Base-by-base conservation (phyloP, 805 yeast genomes). In the Priceomyces carsonii region DNA sequence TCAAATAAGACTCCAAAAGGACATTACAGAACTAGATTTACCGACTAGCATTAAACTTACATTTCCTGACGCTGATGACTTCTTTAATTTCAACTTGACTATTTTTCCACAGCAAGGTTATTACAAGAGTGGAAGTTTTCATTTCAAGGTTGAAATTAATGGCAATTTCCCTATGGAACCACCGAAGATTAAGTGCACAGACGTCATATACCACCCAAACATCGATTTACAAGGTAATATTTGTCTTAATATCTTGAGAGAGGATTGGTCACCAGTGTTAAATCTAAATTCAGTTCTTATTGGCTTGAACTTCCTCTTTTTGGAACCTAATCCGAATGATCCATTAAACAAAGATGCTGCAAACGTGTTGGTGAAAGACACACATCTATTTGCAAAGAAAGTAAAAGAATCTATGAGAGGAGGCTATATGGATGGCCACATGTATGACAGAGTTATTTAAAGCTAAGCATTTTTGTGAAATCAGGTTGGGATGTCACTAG, bases 251-350 rank as follows among this genome's bases (percentile, higher is more conserved):
- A 90, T 91, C 22, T 68, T 91, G 40, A 69, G 98, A 47, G 96
- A 90, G 57, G 98, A 91, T 57, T 91, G 99, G 99, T 80, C 89
- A 18, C 98, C 99, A 0, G 95, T 89, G 0, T 68, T 91, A 46
- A 85, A 84, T 39, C 64, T 91, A 52, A 87, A 85, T 54, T 73
- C 90, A 4, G 80, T 91, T 6, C 71, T 90, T 37, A 81, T 90
- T 25, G 98, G 99, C 0, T 69, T 91, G 35, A 77, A 89, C 50
- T 89, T 83, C 54, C 70, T 91, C 42, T 89, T 91, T 48, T 63
- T 87, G 35, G 97, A 91, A 47, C 96, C 97, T 6, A 91, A 88
- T 55, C 83, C 95, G 1, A 81, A 80, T 42, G 98, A 91, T 57
- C 98, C 98, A 3, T 72, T 91, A 48, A 93, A 93, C 58, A 87